These are phyloP conservation scores for Parastagonospora nodorum DNA, from an alignment of 2,329 filamentous ascomycete species.

Conservation along the genomic window DNA sequence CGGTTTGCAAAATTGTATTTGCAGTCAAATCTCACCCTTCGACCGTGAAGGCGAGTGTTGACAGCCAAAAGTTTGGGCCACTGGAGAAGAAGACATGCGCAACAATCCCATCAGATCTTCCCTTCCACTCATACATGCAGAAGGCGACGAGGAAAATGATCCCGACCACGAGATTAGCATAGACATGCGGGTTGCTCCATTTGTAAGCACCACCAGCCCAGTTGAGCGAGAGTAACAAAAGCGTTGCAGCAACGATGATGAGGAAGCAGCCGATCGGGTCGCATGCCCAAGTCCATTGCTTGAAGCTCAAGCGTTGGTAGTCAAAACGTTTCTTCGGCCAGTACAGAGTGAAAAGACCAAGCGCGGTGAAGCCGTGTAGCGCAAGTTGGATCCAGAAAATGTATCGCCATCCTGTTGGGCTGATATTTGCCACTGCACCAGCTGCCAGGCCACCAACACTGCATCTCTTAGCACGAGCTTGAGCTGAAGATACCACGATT, in stretches of 20 bases:
- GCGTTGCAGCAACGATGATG: constrained; percentile 28
- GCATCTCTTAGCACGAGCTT: not conserved
- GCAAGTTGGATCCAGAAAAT: constrained; percentile 66
- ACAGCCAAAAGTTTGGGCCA: constrained; percentile 60
- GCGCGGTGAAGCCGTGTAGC: constrained; percentile 55
- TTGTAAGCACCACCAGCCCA: constrained; percentile 36
- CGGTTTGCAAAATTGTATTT: constrained; percentile 48
- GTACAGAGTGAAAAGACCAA: constrained; percentile 53
- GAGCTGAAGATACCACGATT: not conserved
- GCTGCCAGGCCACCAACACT: constrained; percentile 58
- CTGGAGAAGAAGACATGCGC: constrained; percentile 61
- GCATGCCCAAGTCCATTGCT: constrained; percentile 35
- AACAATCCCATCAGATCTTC: constrained; percentile 58
- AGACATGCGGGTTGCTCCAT: constrained; percentile 33
- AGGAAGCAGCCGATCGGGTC: constrained; percentile 36
- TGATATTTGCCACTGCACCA: constrained; percentile 58
- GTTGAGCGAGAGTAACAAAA: constrained; percentile 37
- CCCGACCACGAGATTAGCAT: constrained; percentile 28
- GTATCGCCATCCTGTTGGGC: constrained; percentile 57
- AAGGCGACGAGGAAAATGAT: constrained; percentile 31
- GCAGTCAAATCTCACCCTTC: constrained; percentile 51
- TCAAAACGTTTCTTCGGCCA: constrained; percentile 38
- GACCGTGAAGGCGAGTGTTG: constrained; percentile 61
- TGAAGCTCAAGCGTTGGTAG: constrained; percentile 30
- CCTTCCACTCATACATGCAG: constrained; percentile 57